phyloP scores from a whole-genome alignment of 352 stramenopile genomes.

The Blastocystis sp. region DNA sequence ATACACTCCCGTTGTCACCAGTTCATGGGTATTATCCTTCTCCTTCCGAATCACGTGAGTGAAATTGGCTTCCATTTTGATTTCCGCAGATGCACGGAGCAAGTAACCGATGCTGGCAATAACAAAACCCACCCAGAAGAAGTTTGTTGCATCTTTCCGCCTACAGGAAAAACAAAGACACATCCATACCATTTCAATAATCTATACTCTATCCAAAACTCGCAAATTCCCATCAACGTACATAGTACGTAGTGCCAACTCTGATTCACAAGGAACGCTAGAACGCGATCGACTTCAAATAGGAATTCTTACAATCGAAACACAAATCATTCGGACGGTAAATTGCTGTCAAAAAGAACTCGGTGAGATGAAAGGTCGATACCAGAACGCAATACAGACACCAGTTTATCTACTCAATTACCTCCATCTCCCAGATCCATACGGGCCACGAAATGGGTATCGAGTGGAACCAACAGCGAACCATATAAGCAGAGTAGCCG shows the following conservation, averaged over 20 bases:
- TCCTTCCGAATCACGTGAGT: constrained; percentile 44
- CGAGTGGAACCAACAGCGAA: constrained; percentile 32
- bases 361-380: constrained; percentile 34
- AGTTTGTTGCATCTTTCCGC: neutral
- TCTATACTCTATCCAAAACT: constrained; percentile 53
- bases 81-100: neutral
- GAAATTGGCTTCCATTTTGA: constrained; percentile 43
- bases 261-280: constrained; percentile 54
- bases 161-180: neutral
- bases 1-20: constrained; percentile 44
- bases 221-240: neutral
- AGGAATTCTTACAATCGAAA: neutral
- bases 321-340: constrained; percentile 42
- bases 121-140: constrained; percentile 15
- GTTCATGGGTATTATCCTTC: constrained; percentile 3
- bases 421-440: neutral
- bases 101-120: neutral
- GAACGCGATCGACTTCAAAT: neutral
- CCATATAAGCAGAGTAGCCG: constrained; percentile 1
- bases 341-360: constrained; percentile 57
- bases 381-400: constrained; percentile 43
- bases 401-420: constrained; percentile 35
- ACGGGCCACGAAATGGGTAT: neutral
- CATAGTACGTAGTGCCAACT: constrained; percentile 8
- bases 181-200: constrained; percentile 1